Evolutionary conservation across 495 filamentous ascomycete species (phyloP).

Genomic region (Lophium mytilinum): DNA sequence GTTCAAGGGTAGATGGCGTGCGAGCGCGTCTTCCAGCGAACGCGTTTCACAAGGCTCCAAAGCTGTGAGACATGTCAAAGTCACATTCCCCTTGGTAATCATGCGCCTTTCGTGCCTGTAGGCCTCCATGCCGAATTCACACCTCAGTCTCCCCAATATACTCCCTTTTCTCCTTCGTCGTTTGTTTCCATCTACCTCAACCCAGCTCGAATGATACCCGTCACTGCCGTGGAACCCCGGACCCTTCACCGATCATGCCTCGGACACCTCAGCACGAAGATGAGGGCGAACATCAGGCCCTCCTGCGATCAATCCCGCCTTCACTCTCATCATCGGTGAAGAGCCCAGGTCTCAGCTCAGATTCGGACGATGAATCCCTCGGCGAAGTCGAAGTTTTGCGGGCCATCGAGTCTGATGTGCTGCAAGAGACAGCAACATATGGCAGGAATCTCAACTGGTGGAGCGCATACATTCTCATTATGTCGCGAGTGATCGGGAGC

Average conservation of each 20-base stretch:
- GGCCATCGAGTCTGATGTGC: conserved; percentile 48
- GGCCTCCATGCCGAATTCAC: background rate
- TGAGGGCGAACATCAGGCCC: background rate
- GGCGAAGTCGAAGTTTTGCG: conserved; percentile 14
- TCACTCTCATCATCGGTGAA: background rate
- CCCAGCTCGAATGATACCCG: background rate
- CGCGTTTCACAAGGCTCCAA: background rate
- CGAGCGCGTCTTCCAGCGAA: background rate
- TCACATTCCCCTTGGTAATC: background rate
- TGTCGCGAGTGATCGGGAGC: conserved; percentile 66
- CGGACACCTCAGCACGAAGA: background rate
- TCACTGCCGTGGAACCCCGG: background rate
- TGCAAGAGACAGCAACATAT: conserved; percentile 53
- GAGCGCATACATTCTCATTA: conserved; percentile 65
- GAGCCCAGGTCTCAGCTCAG: background rate
- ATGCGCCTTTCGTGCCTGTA: background rate
- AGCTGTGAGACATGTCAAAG: background rate
- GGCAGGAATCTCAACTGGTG: conserved; percentile 60
- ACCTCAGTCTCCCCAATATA: background rate
- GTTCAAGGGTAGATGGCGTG: background rate
- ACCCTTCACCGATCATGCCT: background rate
- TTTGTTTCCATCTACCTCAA: background rate
- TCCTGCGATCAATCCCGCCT: background rate
- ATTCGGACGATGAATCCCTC: conserved; percentile 4
- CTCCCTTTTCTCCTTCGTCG: background rate